Percentiles rank a stretch among this genome's conserved stretches.
Conservation (phyloP, 2,329 filamentous ascomycete species). For the Dendrostoma leiphaemia region DNA sequence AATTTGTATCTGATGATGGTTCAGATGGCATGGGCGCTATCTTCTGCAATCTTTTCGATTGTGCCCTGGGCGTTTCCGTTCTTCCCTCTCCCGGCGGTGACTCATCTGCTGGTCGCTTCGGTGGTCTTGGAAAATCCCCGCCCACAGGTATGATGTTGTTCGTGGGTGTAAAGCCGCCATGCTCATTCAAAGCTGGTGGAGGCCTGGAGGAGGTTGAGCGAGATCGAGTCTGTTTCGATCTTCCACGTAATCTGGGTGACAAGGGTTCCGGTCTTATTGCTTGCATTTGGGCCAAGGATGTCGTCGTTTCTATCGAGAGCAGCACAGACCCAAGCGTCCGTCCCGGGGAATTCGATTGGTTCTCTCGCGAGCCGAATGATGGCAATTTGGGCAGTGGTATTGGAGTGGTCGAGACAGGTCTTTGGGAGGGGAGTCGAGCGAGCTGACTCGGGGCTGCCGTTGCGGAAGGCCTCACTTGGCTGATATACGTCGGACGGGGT, state of each 20-base stretch:
- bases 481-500: neutral
- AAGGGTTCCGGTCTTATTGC: neutral
- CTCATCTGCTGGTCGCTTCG: slow-evolving; percentile 1
- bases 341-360: neutral
- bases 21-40: neutral
- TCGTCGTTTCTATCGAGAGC: neutral
- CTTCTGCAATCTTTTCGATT: slow-evolving; percentile 3
- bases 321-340: neutral
- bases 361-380: neutral
- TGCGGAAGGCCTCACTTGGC: neutral
- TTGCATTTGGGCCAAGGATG: neutral
- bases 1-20: slow-evolving; percentile 17
- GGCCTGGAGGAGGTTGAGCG: neutral
- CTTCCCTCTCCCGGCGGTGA: neutral
- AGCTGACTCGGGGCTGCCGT: neutral
- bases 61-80: neutral
- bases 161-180: neutral
- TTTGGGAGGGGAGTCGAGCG: neutral
- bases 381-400: slow-evolving; percentile 1
- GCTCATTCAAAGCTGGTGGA: neutral
- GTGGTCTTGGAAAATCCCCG: slow-evolving; percentile 15
- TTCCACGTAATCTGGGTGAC: neutral
- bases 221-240: neutral
- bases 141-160: slow-evolving; percentile 28
- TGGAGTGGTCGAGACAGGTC: slow-evolving; percentile 2